Conservation (phyloP, 1,284 basidiomycete species). For the Filobasidium uniguttulatum region DNA sequence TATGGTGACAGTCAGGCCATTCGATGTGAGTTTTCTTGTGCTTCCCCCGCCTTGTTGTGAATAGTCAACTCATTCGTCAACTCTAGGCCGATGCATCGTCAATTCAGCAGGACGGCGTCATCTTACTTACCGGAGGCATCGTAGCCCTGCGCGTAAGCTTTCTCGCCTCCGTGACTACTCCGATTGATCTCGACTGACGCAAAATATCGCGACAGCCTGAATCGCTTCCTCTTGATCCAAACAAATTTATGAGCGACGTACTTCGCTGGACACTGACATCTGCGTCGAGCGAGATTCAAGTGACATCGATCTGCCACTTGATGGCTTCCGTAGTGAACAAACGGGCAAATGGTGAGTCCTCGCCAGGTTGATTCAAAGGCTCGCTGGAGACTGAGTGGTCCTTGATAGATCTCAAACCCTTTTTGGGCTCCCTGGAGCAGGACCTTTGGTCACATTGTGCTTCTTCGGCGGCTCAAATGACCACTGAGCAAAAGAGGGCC, state of each 20-base stretch:
- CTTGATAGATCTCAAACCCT: conserved; percentile 41
- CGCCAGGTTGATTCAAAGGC: not conserved
- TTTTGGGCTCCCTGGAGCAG: conserved; percentile 34
- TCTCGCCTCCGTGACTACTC: not conserved
- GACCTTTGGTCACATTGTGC: conserved; percentile 37
- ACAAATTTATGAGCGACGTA: conserved; percentile 25
- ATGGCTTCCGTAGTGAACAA: conserved; percentile 65
- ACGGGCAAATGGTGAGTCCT: conserved; percentile 45
- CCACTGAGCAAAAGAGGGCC: conserved; percentile 30
- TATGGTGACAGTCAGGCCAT: no score
- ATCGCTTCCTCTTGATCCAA: conserved; percentile 41
- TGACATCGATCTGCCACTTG: conserved; percentile 47
- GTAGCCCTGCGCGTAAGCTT: not conserved
- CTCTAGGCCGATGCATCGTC: no score
- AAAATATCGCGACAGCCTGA: conserved; percentile 42
- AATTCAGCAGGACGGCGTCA: no score
- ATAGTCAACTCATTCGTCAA: no score
- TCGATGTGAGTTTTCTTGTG: no score
- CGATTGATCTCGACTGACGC: conserved; percentile 44
- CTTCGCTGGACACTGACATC: conserved; percentile 47
- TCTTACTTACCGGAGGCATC: no score
- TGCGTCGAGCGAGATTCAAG: conserved; percentile 46
- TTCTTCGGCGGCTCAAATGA: not conserved
- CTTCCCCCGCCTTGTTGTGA: no score
- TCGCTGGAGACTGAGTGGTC: not conserved